These are phyloP conservation scores for Pseudopithomyces chartarum DNA, from an alignment of 2,329 filamentous ascomycete genomes.

Conservation along the genomic window DNA sequence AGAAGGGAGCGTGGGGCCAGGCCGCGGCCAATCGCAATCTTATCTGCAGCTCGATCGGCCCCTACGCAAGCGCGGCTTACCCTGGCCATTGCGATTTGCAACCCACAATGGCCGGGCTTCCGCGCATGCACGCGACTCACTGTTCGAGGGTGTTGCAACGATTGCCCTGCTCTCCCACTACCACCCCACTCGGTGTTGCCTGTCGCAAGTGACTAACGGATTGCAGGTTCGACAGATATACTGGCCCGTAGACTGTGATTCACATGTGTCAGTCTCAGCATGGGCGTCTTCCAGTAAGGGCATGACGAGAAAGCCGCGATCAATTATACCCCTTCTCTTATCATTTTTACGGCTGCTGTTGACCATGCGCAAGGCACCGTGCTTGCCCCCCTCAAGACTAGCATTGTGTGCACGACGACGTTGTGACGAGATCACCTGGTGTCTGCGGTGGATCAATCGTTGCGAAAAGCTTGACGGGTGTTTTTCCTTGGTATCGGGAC, in stretches of 20 bases:
- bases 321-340: slow-evolving; percentile 16
- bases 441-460: not conserved
- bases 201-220: slow-evolving; percentile 15
- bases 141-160: not conserved
- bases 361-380: slow-evolving; percentile 1
- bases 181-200: not conserved
- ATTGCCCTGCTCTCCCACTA: not conserved
- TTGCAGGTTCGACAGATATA: slow-evolving; percentile 39
- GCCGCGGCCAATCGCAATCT: slow-evolving; percentile 12
- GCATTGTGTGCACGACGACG: not conserved
- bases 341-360: not conserved
- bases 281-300: not conserved
- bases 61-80: not conserved
- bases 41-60: slow-evolving; percentile 4
- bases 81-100: slow-evolving; percentile 1
- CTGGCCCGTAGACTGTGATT: slow-evolving; percentile 29
- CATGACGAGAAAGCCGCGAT: slow-evolving; percentile 9
- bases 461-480: slow-evolving; percentile 1
- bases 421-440: not conserved
- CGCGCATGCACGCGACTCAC: slow-evolving; percentile 1
- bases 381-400: not conserved
- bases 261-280: not conserved
- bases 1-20: slow-evolving; percentile 8
- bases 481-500: not conserved
- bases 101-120: not conserved